Evolutionary conservation across 1,284 basidiomycete species (phyloP), one percentile per base, ranked within the genome.

Genomic region (Pseudozyma pruni): DNA sequence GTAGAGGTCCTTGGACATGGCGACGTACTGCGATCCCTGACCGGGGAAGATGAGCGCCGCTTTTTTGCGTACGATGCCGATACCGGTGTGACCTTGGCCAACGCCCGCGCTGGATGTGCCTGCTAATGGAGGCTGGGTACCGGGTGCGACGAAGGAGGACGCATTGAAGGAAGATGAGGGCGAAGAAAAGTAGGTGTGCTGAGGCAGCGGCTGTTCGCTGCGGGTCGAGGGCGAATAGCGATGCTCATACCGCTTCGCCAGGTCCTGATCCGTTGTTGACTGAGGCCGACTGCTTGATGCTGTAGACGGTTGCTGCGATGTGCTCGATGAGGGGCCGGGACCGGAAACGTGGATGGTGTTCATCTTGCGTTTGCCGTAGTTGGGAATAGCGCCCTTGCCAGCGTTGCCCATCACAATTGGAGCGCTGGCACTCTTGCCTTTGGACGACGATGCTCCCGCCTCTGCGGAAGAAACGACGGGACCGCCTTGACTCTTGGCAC

Each of bases 1-100:
- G 67, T 76, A 82, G 32, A 81, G 66, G 32, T 82, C 79, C 19
- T 71, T 68, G 11, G 76, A 73, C 80, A 82, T 80, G 58, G 74
- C 75, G 16, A 81, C 78, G 56, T 81, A 81, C 55, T 80, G 78
- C 1, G 78, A 80, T 7, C 79, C 80, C 41, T 78, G 78, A 4
- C 79, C 79, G 1, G 80, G 79, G 20, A 81, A 66, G 60, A 81
- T 76, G 23, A 81, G 66, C 1, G 78, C 80, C 10, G 76, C 63
- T 50, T 66, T 75, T 40, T 79, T 81, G 22, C 60, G 64, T 13
- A 60, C 53, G n/a, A 78, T 71, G 23, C 57, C 40, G 34, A 58
- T 63, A 11, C 71, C 66, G 4, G 67, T 42, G 29, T 69, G 55
- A 5, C 70, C 74, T 16, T 68, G 53, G 0, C 69, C 72, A 6